Percentiles rank a stretch among this genome's conserved stretches.
Conservation (phyloP, 2,329 filamentous ascomycete species). For the Hortaea werneckii region DNA sequence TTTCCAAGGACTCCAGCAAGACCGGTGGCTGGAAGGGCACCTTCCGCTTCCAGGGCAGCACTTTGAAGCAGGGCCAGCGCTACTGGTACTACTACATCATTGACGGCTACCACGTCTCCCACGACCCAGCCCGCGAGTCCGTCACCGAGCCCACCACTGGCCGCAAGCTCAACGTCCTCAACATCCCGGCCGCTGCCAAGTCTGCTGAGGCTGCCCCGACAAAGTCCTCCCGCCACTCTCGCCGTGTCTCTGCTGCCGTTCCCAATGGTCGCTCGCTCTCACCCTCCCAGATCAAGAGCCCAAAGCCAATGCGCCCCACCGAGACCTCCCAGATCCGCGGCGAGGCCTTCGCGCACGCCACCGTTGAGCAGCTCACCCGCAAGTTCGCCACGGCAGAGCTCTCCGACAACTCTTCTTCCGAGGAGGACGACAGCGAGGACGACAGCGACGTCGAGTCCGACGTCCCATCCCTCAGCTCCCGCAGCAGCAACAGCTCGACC, state of each 20-base stretch:
- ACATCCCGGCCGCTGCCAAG: slow-evolving; percentile 57
- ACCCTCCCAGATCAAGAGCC: slow-evolving; percentile 78
- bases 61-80: slow-evolving; percentile 76
- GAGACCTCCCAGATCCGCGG: slow-evolving; percentile 81
- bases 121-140: slow-evolving; percentile 83
- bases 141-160: slow-evolving; percentile 93
- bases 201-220: slow-evolving; percentile 28
- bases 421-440: slow-evolving; percentile 7
- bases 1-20: slow-evolving; percentile 78
- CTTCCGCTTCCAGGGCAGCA: slow-evolving; percentile 85
- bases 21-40: slow-evolving; percentile 89
- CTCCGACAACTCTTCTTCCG: slow-evolving; percentile 44
- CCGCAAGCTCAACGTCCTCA: slow-evolving; percentile 94
- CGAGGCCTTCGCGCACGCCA: slow-evolving; percentile 64
- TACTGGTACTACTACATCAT: slow-evolving; percentile 99
- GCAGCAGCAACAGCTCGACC: slow-evolving; percentile 54
- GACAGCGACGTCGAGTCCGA: slow-evolving; percentile 29
- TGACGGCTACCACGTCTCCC: slow-evolving; percentile 94
- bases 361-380: slow-evolving; percentile 64
- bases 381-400: slow-evolving; percentile 42
- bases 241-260: slow-evolving; percentile 54
- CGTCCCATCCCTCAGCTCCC: slow-evolving; percentile 53
- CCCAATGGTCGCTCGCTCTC: slow-evolving; percentile 83
- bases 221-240: slow-evolving; percentile 29
- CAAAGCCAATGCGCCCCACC: slow-evolving; percentile 79